phyloP scores from a whole-genome alignment of 192 early-diverging fungal species.

The Backusella mclennaniae region DNA sequence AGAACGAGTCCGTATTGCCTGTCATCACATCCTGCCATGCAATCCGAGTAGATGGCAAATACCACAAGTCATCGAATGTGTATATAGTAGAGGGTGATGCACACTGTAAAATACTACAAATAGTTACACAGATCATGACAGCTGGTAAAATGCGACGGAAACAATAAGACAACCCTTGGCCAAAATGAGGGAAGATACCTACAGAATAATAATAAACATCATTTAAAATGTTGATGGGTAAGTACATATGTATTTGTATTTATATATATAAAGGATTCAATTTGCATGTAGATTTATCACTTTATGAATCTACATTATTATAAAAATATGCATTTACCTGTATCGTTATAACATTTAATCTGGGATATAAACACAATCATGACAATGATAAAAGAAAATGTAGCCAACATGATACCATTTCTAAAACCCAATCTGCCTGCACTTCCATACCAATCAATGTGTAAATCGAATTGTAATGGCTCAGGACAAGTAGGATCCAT shows the following conservation, averaged over 20 bases:
- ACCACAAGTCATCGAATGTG: conserved; percentile 23
- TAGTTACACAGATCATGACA: conserved; percentile 33
- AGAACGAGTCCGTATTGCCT: conserved; percentile 50
- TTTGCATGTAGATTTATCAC: not conserved
- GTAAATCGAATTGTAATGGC: conserved; percentile 44
- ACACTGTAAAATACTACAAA: conserved; percentile 39
- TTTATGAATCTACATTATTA: not conserved
- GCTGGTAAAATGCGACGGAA: conserved; percentile 33
- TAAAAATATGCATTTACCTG: conserved; percentile 10
- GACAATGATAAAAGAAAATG: conserved; percentile 64
- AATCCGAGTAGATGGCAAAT: conserved; percentile 7
- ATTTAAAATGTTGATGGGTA: not conserved
- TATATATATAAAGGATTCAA: not conserved
- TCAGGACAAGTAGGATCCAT: conserved; percentile 50
- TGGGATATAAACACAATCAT: conserved; percentile 52
- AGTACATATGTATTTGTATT: not conserved
- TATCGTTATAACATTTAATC: conserved; percentile 36
- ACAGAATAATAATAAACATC: not conserved
- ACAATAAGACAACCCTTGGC: conserved; percentile 35
- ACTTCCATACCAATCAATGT: conserved; percentile 68
- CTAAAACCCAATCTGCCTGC: conserved; percentile 67
- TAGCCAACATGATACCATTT: conserved; percentile 67
- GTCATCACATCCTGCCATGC: conserved; percentile 42
- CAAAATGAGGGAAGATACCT: conserved; percentile 43
- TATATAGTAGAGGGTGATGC: conserved; percentile 16